phyloP scores from a whole-genome alignment of 176 grass and related monocot species.

The Ensete glaucum region DNA sequence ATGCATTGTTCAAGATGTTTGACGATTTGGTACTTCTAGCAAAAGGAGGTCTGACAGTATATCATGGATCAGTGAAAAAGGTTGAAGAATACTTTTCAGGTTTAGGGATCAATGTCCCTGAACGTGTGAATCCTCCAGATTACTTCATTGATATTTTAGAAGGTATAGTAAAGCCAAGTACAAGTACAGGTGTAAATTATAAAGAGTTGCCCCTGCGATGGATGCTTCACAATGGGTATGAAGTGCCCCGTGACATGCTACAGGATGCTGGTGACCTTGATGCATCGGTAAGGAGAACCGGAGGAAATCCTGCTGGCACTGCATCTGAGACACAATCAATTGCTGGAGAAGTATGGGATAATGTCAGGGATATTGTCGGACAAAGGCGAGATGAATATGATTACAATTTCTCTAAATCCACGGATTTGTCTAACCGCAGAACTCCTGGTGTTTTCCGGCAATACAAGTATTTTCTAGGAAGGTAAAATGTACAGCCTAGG shows the following conservation, averaged over 20 bases:
- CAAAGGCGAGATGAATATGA: slow-evolving; percentile 70
- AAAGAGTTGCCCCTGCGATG: slow-evolving; percentile 77
- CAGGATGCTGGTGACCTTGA: slow-evolving; percentile 41
- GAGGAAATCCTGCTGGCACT: slow-evolving; percentile 6
- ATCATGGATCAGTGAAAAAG: slow-evolving; percentile 72
- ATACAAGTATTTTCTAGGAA: slow-evolving; percentile 76
- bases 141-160: slow-evolving; percentile 91
- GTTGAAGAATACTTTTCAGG: slow-evolving; percentile 73
- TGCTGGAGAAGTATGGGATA: slow-evolving; percentile 60
- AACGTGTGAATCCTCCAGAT: slow-evolving; percentile 81
- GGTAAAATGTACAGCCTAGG: slow-evolving; percentile 21
- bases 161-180: slow-evolving; percentile 57
- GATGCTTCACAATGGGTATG: slow-evolving; percentile 79
- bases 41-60: slow-evolving; percentile 67
- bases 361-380: slow-evolving; percentile 56
- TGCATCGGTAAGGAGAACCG: slow-evolving; percentile 32
- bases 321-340: slow-evolving; percentile 26
- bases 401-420: slow-evolving; percentile 50
- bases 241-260: slow-evolving; percentile 71
- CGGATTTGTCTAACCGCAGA: slow-evolving; percentile 56
- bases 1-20: slow-evolving; percentile 71
- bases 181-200: slow-evolving; percentile 29
- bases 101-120: slow-evolving; percentile 59
- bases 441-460: slow-evolving; percentile 58
- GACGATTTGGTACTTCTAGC: slow-evolving; percentile 88